Evolutionary conservation across 2,329 filamentous ascomycete genomes (phyloP), one percentile per base, ranked within the genome.

Genomic region (Epicoccum sorghinum): DNA sequence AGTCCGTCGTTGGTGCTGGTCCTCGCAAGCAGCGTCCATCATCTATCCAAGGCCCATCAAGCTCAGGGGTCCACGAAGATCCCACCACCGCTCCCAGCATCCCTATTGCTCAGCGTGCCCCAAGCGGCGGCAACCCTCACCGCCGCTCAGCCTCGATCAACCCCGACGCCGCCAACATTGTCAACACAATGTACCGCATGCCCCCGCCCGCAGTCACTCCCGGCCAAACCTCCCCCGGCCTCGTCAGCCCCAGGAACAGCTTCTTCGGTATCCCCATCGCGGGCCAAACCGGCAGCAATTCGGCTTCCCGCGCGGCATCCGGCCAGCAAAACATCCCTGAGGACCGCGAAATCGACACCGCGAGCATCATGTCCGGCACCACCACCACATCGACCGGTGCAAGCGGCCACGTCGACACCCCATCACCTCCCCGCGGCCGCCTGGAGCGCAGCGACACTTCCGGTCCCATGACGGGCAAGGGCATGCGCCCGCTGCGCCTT

Each of bases 121-220:
- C 74, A 29, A 69, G 67, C 24, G 67, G 68, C 22, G 64, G 57
- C 55, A 68, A 71, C 59, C 64, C 68, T 2, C 78, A 80, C 59
- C 73, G 77, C 18, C 77, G 78, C 45, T 75, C 77, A 12, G 76
- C 73, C 32, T 79, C 77, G 4, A 79, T 81, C 33, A 76, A 76
- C 63, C 69, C 67, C 7, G 64, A 61, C 29, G 89, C 88, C 7
- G 89, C 90, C 7, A 86, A 83, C 55, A 84, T 96, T 27, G 88
- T 96, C 43, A 91, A 90, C 66, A 92, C 93, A 74, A 96, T 96
- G 89, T 96, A 96, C 78, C 88, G 88, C 68, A 89, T 89, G 12
- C 84, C 86, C 8, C 71, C 75, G 4, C 62, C 73, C 8, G 67
- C 60, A 8, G 62, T 62, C 8, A 68, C 36, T 38, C 59, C 62